Evolutionary conservation across 2,329 filamentous ascomycete species (phyloP).

Genomic region (Pezicula neosporulosa): DNA sequence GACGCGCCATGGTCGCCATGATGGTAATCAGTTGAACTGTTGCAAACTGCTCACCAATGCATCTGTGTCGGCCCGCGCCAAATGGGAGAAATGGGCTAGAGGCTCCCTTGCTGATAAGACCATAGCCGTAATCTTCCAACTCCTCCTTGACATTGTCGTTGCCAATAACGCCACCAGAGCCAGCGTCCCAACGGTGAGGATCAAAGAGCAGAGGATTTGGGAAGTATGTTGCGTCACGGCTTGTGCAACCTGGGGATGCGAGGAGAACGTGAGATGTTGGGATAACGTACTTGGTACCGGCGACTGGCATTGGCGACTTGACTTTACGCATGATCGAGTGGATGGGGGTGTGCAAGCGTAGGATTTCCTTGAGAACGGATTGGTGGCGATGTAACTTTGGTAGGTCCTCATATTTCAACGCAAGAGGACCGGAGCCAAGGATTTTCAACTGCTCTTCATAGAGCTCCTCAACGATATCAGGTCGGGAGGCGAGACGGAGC

Average conservation of each 20-base stretch:
- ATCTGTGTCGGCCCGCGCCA: constrained; percentile 87
- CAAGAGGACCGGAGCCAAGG: constrained; percentile 71
- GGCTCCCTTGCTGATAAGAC: constrained; percentile 86
- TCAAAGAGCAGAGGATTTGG: constrained; percentile 81
- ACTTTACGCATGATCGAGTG: constrained; percentile 94
- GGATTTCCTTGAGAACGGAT: constrained; percentile 86
- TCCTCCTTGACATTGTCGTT: constrained; percentile 55
- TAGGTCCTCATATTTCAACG: constrained; percentile 74
- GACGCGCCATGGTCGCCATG: constrained; percentile 68
- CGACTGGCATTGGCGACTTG: constrained; percentile 80
- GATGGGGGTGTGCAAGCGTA: constrained; percentile 87
- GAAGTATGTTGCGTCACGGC: constrained; percentile 71
- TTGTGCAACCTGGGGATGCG: constrained; percentile 79
- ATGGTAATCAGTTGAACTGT: constrained; percentile 91
- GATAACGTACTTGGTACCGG: constrained; percentile 79
- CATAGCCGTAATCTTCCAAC: constrained; percentile 92
- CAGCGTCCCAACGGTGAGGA: constrained; percentile 83
- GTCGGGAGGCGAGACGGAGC: constrained; percentile 72
- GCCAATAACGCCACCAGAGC: constrained; percentile 50
- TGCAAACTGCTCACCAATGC: constrained; percentile 96
- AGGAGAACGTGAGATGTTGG: constrained; percentile 79
- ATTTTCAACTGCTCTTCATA: constrained; percentile 75
- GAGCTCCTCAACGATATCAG: constrained; percentile 75
- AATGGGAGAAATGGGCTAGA: constrained; percentile 91
- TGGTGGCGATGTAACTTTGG: constrained; percentile 77